phyloP scores from a whole-genome alignment of 345 rosid genomes.

The Luvunga scandens region DNA sequence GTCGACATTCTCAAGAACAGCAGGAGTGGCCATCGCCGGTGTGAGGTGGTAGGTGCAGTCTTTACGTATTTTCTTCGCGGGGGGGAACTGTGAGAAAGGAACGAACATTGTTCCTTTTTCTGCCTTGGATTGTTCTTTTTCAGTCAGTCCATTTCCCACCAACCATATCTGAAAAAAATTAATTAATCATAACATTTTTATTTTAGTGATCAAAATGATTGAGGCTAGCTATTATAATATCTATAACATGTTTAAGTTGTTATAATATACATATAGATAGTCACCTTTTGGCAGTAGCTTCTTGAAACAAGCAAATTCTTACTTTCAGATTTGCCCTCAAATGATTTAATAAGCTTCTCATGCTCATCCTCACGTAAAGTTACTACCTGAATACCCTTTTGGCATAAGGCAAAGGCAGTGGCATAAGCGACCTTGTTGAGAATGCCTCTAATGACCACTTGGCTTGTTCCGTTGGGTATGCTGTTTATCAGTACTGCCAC shows the following conservation, averaged over 20 bases:
- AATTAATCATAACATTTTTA: too few relatives aligned
- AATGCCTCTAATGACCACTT: conserved; percentile 10
- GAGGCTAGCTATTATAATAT: too few relatives aligned
- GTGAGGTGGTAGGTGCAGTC: conserved; percentile 54
- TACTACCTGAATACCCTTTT: neutral
- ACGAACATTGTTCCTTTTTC: conserved; percentile 48
- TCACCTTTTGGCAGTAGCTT: conserved; percentile 7
- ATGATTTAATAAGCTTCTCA: neutral
- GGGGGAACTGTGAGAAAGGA: conserved; percentile 64
- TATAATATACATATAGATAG: too few relatives aligned
- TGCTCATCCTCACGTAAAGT: neutral
- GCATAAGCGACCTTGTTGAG: conserved; percentile 12
- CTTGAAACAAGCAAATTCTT: conserved; percentile 35
- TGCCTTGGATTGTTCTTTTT: conserved; percentile 52
- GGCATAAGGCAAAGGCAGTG: neutral
- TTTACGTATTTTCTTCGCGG: conserved; percentile 23
- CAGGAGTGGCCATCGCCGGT: conserved; percentile 56
- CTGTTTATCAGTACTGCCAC: conserved; percentile 7
- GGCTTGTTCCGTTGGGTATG: conserved; percentile 12
- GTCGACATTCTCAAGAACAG: conserved; percentile 44
- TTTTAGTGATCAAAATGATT: too few relatives aligned
- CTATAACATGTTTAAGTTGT: too few relatives aligned
- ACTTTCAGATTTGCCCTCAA: neutral
- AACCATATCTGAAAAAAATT: neutral
- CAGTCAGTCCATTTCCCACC: conserved; percentile 42